Conservation (phyloP, 805 yeast genomes). For the Wickerhamomyces sydowiorum region DNA sequence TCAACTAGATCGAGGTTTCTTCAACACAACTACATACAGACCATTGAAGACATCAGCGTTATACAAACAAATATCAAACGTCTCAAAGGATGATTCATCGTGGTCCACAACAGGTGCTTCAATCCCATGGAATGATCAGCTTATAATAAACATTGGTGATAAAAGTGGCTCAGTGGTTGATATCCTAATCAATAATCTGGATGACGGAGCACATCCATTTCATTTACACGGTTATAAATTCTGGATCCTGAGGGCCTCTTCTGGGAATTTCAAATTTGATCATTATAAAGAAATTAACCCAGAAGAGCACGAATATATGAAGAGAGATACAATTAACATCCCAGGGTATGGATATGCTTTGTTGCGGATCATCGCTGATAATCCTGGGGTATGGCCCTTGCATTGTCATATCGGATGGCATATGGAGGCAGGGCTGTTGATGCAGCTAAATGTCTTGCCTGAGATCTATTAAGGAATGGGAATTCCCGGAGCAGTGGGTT, state of each 20-base stretch:
- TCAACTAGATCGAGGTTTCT: slow-evolving; percentile 20
- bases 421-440: slow-evolving; percentile 51
- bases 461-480: slow-evolving; percentile 20
- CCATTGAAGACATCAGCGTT: slow-evolving; percentile 13
- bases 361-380: slow-evolving; percentile 58
- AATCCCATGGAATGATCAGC: slow-evolving; percentile 14
- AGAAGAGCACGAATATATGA: slow-evolving; percentile 41
- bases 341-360: slow-evolving; percentile 51
- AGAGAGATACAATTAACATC: slow-evolving; percentile 58
- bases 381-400: slow-evolving; percentile 82
- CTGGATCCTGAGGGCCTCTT: slow-evolving; percentile 21
- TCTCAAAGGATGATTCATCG: slow-evolving; percentile 7
- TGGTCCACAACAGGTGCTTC: not conserved
- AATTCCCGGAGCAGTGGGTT: slow-evolving; percentile 20
- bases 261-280: slow-evolving; percentile 20
- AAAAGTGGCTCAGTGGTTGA: slow-evolving; percentile 41
- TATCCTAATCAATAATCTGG: slow-evolving; percentile 58
- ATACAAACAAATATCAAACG: slow-evolving; percentile 14
- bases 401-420: slow-evolving; percentile 78
- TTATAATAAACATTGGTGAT: slow-evolving; percentile 17
- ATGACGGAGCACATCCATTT: slow-evolving; percentile 63
- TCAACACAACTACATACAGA: slow-evolving; percentile 20
- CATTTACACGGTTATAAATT: slow-evolving; percentile 48
- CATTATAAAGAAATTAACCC: slow-evolving; percentile 38
- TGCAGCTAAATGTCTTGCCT: slow-evolving; percentile 21